A percentile compares a stretch with the other conserved stretches of the same genome.
These are phyloP conservation scores for Tympanopsis confertula DNA, from an alignment of 2,329 filamentous ascomycete genomes.

Conservation along the genomic window DNA sequence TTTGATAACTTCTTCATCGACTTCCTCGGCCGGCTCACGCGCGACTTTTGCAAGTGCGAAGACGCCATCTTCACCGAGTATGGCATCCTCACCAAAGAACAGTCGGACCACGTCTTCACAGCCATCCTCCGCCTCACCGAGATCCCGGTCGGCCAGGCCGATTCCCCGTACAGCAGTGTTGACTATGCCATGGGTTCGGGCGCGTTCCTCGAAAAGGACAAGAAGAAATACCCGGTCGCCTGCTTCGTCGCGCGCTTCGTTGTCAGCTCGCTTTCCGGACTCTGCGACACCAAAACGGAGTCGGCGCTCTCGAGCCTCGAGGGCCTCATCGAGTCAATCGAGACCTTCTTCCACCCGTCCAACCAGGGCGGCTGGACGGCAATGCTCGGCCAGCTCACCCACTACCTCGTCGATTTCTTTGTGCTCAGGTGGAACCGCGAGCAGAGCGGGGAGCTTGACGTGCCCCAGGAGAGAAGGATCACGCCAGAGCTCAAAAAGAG, in stretches of 20 bases:
- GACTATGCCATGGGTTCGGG: constrained; percentile 76
- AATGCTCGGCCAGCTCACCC: constrained; percentile 78
- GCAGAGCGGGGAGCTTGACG: constrained; percentile 79
- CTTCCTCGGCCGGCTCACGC: constrained; percentile 72
- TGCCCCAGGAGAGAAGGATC: constrained; percentile 68
- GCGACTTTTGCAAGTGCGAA: constrained; percentile 66
- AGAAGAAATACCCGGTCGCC: constrained; percentile 80
- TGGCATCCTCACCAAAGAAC: constrained; percentile 84
- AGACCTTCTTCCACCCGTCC: constrained; percentile 97
- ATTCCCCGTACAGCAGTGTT: constrained; percentile 77
- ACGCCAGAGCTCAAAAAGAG: constrained; percentile 72
- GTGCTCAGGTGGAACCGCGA: constrained; percentile 97
- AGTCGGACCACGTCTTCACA: constrained; percentile 86
- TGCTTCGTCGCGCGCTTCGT: constrained; percentile 92
- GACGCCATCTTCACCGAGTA: constrained; percentile 74
- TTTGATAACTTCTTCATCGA: constrained; percentile 84
- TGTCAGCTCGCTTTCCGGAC: constrained; percentile 80
- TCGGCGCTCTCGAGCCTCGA: constrained; percentile 79
- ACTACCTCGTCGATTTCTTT: constrained; percentile 89
- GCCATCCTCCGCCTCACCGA: constrained; percentile 79
- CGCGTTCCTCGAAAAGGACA: constrained; percentile 79
- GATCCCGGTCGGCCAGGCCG: constrained; percentile 92
- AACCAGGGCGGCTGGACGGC: constrained; percentile 89
- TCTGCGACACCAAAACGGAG: constrained; percentile 63
- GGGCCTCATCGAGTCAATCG: constrained; percentile 83